Evolutionary conservation across 2,329 filamentous ascomycete genomes (phyloP).

Genomic region (Fusarium staphyleae): DNA sequence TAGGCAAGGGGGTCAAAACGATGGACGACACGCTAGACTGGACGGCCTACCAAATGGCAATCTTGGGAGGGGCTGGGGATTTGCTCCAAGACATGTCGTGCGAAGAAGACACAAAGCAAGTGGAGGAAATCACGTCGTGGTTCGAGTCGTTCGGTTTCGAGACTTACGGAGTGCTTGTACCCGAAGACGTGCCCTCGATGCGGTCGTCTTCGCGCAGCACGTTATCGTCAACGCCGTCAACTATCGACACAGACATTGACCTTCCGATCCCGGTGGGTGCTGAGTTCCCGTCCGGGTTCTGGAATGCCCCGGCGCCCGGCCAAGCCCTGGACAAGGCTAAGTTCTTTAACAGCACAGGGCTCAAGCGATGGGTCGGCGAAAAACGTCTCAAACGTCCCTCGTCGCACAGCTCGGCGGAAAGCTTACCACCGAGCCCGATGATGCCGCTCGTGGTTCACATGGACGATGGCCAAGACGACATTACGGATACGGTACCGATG

Average conservation of each 20-base stretch:
- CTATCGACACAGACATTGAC: constrained; percentile 45
- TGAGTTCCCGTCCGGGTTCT: constrained; percentile 47
- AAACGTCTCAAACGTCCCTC: constrained; percentile 44
- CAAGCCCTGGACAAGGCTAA: constrained; percentile 42
- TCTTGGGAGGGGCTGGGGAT: constrained; percentile 63
- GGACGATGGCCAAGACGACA: constrained; percentile 46
- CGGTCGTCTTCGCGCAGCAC: constrained; percentile 37
- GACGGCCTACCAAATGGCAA: constrained; percentile 71
- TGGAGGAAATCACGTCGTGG: constrained; percentile 57
- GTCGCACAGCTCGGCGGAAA: constrained; percentile 42
- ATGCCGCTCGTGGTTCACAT: constrained; percentile 55
- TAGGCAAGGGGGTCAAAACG: constrained; percentile 47
- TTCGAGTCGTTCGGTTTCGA: constrained; percentile 59
- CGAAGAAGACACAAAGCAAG: constrained; percentile 54
- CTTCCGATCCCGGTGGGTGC: constrained; percentile 49
- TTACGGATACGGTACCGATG: constrained; percentile 57
- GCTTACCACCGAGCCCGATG: constrained; percentile 59
- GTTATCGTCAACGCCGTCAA: constrained; percentile 41
- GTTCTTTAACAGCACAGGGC: constrained; percentile 43
- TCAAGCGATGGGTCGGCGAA: constrained; percentile 50
- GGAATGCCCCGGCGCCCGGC: constrained; percentile 40
- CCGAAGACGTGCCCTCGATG: constrained; percentile 33
- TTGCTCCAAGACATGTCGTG: constrained; percentile 53
- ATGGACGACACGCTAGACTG: constrained; percentile 64
- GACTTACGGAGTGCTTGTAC: constrained; percentile 50